Conservation (phyloP, 129 eudicot genomes). For the Artemisia argyi region DNA sequence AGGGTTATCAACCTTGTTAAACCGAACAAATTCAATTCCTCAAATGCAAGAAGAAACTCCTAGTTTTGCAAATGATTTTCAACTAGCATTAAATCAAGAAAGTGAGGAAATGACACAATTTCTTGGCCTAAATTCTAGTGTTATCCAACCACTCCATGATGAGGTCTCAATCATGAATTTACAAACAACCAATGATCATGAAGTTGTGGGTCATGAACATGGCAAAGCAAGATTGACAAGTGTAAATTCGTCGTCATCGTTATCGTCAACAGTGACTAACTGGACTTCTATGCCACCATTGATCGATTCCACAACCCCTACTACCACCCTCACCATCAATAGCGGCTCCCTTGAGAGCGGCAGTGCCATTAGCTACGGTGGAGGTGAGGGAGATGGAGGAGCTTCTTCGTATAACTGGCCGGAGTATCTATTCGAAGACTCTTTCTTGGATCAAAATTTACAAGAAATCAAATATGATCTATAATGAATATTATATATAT, state of each 20-base stretch:
- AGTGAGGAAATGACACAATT: slow-evolving; percentile 20
- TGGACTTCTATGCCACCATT: slow-evolving; percentile 30
- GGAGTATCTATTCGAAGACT: slow-evolving; percentile 38
- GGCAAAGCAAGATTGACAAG: slow-evolving; percentile 31
- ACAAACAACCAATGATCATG: slow-evolving; percentile 29
- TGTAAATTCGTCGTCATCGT: slow-evolving; percentile 24
- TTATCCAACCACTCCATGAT: slow-evolving; percentile 50
- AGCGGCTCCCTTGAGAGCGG: slow-evolving; percentile 29
- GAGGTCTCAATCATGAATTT: slow-evolving; percentile 41
- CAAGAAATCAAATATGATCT: slow-evolving; percentile 11
- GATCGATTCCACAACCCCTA: slow-evolving; percentile 6
- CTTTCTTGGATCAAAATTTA: slow-evolving; percentile 35
- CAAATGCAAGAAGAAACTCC: slow-evolving; percentile 29
- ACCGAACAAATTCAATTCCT: slow-evolving; percentile 8
- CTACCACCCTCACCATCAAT: slow-evolving; percentile 6
- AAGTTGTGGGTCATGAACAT: slow-evolving; percentile 21
- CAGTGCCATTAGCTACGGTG: slow-evolving; percentile 31
- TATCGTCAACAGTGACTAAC: not conserved
- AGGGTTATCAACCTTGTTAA: slow-evolving; percentile 4
- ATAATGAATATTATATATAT: not conserved
- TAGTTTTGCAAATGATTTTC: slow-evolving; percentile 14
- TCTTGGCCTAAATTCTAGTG: slow-evolving; percentile 23
- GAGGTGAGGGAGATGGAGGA: slow-evolving; percentile 34
- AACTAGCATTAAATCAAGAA: slow-evolving; percentile 23
- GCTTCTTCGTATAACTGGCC: slow-evolving; percentile 40